Base-by-base conservation (phyloP, 2,329 filamentous ascomycete species). In the Orbilia blumenaviensis region DNA sequence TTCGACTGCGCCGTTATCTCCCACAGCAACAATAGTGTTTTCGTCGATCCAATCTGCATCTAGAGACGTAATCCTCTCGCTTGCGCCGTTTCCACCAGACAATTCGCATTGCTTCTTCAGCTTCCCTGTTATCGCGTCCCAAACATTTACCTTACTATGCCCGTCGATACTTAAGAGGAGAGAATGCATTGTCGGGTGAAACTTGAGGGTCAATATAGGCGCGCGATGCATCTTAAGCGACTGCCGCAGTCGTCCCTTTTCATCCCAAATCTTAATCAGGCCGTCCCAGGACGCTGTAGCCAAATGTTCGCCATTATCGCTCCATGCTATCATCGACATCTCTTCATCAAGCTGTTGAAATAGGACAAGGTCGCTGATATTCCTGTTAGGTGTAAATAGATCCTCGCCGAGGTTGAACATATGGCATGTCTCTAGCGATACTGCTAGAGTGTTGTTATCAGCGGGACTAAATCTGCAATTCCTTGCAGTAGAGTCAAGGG, bases 1-100 rank as follows among this genome's bases (percentile, higher is more conserved):
- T 42, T 77, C 66, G 14, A 77, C 73, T 8, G 66, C 54, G 12
- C 73, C 73, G 16, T 72, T 77, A n/a, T 71, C 67, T 8, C 73
- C 73, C 3, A 67, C 73, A 25, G 71, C 61, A 18, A 77, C 29
- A 21, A 77, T 66, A 2, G 66, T 77, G 54, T 60, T 58, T 3
- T 77, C 73, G n/a, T 77, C 66, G 14, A 77, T 58, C 73, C 73
- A 77, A 21, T 72, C 73, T 9, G 73, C 73, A 32, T 77, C 73
- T 8, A 56, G 58, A 10, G 72, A 60, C 18, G 63, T 58, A 34
- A 44, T 60, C n/a, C 27, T 61, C 6, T 76, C 72, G 3, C 23
- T 48, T 9, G 36, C 27, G 2, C 48, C n/a, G 27, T 64, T 68
- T n/a, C 25, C 21, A 44, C 27, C 48, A 9, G 73, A 61, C 41